Evolutionary conservation across 23 red algal species (phyloP).

Genomic region (Cyanidioschyzon merolae): DNA sequence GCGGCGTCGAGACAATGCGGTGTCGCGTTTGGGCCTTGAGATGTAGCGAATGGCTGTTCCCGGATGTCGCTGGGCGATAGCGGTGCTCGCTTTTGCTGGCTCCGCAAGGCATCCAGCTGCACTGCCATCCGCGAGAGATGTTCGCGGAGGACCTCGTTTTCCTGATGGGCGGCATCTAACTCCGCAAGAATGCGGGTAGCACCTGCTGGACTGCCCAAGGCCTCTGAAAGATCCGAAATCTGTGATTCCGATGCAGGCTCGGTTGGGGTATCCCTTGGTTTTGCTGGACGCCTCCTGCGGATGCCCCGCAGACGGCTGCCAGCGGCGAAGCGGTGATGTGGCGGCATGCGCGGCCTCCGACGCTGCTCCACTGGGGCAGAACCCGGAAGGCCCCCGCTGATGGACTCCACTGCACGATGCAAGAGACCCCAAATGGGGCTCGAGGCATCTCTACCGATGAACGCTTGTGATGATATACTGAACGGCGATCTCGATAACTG

Average conservation of each 20-base stretch:
- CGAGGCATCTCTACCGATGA: too few species aligned
- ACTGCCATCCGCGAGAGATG: neutral
- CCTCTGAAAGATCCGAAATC: neutral
- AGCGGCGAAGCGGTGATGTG: neutral
- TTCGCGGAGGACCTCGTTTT: neutral
- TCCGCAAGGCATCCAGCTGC: neutral
- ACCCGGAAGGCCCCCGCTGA: neutral
- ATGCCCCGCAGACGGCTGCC: neutral
- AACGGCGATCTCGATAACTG: too few species aligned
- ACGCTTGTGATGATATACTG: too few species aligned
- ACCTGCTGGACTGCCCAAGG: neutral
- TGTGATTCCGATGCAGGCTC: too few species aligned
- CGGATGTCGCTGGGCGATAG: too few species aligned
- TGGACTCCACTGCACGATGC: neutral
- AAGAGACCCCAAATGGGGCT: neutral
- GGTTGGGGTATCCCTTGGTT: neutral
- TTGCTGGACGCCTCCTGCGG: neutral
- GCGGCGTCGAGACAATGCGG: too few species aligned
- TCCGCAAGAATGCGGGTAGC: neutral
- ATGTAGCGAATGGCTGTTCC: too few species aligned
- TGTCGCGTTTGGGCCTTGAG: too few species aligned
- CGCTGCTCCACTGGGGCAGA: too few species aligned
- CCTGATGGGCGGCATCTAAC: slow-evolving; percentile 1
- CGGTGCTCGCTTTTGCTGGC: neutral
- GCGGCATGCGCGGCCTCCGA: too few species aligned